These are phyloP conservation scores for Vitis hybrid DNA, from an alignment of 177 flowering plant species.

Conservation along the genomic window DNA sequence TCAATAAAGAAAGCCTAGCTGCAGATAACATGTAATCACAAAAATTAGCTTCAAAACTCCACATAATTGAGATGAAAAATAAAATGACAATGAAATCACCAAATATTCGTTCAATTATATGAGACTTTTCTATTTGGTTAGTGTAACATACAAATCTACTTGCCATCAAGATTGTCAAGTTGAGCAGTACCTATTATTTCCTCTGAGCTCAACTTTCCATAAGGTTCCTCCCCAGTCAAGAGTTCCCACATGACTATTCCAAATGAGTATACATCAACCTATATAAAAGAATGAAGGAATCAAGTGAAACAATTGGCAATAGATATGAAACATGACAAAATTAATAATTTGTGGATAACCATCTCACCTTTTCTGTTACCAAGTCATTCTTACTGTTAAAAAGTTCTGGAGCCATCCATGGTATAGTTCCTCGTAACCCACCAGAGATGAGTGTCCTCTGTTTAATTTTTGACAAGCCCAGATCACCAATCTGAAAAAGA, in stretches of 20 bases:
- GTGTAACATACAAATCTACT: no score
- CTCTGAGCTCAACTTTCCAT: slow-evolving; percentile 34
- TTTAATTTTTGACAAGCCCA: slow-evolving; percentile 49
- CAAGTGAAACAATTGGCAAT: background rate
- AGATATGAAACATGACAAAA: background rate
- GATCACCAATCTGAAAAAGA: slow-evolving; percentile 46
- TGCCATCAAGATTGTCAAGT: background rate
- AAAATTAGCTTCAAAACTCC: background rate
- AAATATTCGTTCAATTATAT: no score
- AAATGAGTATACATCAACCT: slow-evolving; percentile 59
- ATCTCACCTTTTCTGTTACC: slow-evolving; percentile 46
- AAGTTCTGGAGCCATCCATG: slow-evolving; percentile 55
- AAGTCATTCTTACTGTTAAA: slow-evolving; percentile 20
- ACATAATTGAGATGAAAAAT: no score
- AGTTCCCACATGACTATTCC: slow-evolving; percentile 59
- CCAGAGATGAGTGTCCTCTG: slow-evolving; percentile 38
- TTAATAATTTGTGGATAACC: background rate
- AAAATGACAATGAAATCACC: no score
- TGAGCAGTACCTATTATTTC: slow-evolving; percentile 39
- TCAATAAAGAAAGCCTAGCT: background rate
- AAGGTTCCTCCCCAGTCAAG: slow-evolving; percentile 51
- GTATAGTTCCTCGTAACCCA: slow-evolving; percentile 53
- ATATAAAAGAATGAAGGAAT: background rate
- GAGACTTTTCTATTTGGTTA: no score
- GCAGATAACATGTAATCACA: background rate